Evolutionary conservation across 306 rosid genomes (phyloP).

Genomic region (Vigna nakashimae): DNA sequence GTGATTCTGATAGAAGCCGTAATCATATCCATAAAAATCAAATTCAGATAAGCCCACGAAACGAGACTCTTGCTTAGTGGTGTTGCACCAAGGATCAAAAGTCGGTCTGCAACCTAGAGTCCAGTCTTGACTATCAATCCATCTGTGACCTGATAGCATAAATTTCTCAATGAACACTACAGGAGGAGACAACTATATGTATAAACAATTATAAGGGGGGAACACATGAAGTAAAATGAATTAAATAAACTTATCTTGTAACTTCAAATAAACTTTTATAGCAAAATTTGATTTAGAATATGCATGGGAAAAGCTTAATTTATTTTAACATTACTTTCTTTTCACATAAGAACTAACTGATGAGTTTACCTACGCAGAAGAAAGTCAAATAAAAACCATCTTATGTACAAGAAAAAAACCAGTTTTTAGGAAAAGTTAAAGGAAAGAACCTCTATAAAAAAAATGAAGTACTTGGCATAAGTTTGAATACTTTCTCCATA

Average conservation of each 20-base stretch:
- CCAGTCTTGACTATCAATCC: constrained; percentile 22
- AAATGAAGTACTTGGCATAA: no score
- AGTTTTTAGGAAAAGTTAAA: no score
- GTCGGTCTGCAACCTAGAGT: constrained; percentile 32
- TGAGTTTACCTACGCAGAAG: no score
- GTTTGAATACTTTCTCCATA: no score
- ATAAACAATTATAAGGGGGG: no score
- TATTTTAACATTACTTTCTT: no score
- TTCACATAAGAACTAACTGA: no score
- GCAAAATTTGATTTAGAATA: background rate
- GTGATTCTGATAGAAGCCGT: background rate
- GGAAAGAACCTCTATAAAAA: no score
- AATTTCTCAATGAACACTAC: background rate
- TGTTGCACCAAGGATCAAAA: constrained; percentile 39
- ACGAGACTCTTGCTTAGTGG: background rate
- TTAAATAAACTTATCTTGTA: no score
- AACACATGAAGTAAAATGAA: background rate
- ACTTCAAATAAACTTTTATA: background rate
- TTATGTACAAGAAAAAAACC: no score
- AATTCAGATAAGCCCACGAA: background rate
- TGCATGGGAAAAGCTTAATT: background rate
- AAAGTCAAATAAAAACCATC: no score
- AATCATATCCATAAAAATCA: constrained; percentile 32
- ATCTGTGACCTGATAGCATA: background rate
- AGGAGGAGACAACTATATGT: background rate